Percentiles rank a stretch among this genome's conserved stretches.
Conservation (phyloP, 495 filamentous ascomycete species). For the Lepraria neglecta region DNA sequence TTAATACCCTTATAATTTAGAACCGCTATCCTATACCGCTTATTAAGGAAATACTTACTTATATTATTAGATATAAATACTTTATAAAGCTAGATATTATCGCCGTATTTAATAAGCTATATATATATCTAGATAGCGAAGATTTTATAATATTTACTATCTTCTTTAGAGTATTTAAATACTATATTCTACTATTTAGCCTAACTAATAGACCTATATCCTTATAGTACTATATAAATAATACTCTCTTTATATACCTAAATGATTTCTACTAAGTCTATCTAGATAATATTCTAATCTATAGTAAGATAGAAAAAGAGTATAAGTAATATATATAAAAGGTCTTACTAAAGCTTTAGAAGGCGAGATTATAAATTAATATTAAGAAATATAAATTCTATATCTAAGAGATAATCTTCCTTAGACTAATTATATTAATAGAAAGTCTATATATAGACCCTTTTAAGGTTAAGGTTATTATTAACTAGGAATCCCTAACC, state of each 20-base stretch:
- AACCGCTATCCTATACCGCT: neutral
- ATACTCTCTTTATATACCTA: neutral
- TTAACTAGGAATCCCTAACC: neutral
- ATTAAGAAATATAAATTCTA: neutral
- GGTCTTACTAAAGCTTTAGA: neutral
- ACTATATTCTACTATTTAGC: neutral
- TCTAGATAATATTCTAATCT: neutral
- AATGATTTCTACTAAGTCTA: neutral
- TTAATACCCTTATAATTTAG: neutral
- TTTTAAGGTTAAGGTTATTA: neutral
- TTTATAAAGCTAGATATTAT: neutral
- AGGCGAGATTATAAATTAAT: neutral
- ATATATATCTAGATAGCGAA: neutral
- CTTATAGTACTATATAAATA: neutral
- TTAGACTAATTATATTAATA: neutral
- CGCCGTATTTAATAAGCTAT: neutral
- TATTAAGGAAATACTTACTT: neutral
- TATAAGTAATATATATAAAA: neutral
- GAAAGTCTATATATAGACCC: neutral
- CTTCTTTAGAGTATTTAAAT: too few species aligned
- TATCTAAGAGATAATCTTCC: neutral
- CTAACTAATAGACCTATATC: neutral
- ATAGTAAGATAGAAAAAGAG: neutral
- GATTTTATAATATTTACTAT: neutral
- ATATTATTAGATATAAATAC: neutral